Evolutionary conservation across 164 flowering plant genomes (phyloP), one percentile per base, ranked within the genome.

Genomic region (Stephania cephalantha): DNA sequence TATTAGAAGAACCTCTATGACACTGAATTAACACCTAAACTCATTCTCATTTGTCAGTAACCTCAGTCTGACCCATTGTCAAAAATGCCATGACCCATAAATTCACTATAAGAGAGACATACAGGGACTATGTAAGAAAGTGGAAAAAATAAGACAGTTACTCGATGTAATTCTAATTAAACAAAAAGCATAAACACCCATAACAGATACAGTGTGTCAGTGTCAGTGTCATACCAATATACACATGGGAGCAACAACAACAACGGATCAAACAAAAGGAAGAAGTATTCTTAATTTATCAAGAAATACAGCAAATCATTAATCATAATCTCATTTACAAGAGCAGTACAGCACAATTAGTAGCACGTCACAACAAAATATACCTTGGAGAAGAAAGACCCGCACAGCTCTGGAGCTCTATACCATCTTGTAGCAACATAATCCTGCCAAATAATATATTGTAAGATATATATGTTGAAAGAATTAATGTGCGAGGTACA

Each of bases 341-440:
- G 22, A 61, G n/a, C 66, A n/a, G n/a, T 20, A 17, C n/a, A 13
- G 25, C 7, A 5, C 20, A 61, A 61, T 61, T n/a, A 50, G 15
- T 10, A 50, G 15, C 11, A 50, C 13, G 11, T 50, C 15, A 12
- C 15, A 46, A 7, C 13, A 22, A 48, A 68, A 61, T 31, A 76
- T 70, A 95, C 99, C 94, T 95, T 95, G n/a, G 99, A 95, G 87
- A 93, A 95, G 83, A 95, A 95, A 17, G 97, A 94, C 71, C 98
- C 98, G 81, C 98, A 94, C 73, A 94, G 80, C 75, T 94, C 98
- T 46, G 98, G 98, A 80, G 98, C 98, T 76, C 98, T 87, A 71
- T 94, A 94, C 98, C 97, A 94, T 79, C 98, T 87, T 74, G 99
- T 95, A 70, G 99, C 99, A 79, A 95, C 99, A 84, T 95, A 95